phyloP scores from a whole-genome alignment of 345 rosid genomes.

The Jatropha curcas region DNA sequence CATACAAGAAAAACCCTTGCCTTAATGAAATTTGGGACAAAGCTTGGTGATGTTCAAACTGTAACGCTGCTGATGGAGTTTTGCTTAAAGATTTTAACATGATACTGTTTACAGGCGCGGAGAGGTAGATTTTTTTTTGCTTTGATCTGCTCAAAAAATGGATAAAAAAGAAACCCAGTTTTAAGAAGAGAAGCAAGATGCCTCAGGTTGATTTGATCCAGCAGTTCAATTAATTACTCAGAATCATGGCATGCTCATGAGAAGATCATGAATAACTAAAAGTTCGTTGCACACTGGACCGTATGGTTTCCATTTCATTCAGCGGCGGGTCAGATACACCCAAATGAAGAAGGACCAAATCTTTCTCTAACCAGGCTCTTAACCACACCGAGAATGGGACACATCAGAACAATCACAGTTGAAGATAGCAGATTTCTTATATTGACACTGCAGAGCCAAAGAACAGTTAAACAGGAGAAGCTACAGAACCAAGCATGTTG shows the following conservation, averaged over 20 bases:
- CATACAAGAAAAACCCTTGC: conserved; percentile 37
- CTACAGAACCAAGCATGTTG: conserved; percentile 32
- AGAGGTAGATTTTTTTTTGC: conserved; percentile 40
- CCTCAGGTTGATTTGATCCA: conserved; percentile 33
- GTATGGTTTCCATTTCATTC: conserved; percentile 30
- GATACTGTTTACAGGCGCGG: conserved; percentile 33
- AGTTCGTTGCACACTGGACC: conserved; percentile 27
- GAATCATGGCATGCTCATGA: conserved; percentile 31
- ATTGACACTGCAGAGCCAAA: conserved; percentile 29
- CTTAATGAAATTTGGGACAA: conserved; percentile 33
- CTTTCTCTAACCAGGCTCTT: conserved; percentile 46
- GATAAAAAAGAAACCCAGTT: conserved; percentile 43
- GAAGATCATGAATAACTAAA: conserved; percentile 33
- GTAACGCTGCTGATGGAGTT: conserved; percentile 25
- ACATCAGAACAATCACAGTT: conserved; percentile 28
- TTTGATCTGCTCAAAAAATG: conserved; percentile 38
- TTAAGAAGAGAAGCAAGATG: conserved; percentile 55
- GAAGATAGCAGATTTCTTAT: conserved; percentile 27
- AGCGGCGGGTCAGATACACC: conserved; percentile 30
- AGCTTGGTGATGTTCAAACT: conserved; percentile 28
- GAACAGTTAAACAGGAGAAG: conserved; percentile 37
- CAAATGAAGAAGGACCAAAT: conserved; percentile 39
- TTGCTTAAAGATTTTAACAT: conserved; percentile 23
- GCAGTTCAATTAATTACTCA: conserved; percentile 33
- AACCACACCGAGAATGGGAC: conserved; percentile 37